Evolutionary conservation across 1,284 basidiomycete genomes (phyloP).

Genomic region (Pyrrhoderma noxium): DNA sequence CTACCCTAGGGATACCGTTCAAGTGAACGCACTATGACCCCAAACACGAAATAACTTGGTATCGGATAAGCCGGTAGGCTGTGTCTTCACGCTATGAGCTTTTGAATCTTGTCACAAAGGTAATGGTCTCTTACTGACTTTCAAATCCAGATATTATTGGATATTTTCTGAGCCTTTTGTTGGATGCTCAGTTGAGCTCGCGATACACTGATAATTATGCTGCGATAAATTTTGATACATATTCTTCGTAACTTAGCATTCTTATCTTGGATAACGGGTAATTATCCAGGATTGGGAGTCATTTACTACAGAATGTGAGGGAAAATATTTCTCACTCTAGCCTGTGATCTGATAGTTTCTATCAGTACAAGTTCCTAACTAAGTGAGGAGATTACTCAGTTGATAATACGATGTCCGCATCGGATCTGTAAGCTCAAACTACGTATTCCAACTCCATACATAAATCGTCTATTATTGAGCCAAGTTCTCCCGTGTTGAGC

Average conservation of each 20-base stretch:
- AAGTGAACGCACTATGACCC: too few species aligned
- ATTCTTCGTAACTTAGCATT: slow-evolving; percentile 34
- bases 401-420: slow-evolving; percentile 29
- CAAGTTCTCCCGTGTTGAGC: too few species aligned
- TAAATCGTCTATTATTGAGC: too few species aligned
- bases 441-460: too few species aligned
- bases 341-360: too few species aligned
- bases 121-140: too few species aligned
- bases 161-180: slow-evolving; percentile 36
- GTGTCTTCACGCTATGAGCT: too few species aligned
- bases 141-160: slow-evolving; percentile 36
- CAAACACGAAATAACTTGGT: too few species aligned
- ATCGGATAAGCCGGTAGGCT: too few species aligned
- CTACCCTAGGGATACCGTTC: slow-evolving; percentile 37
- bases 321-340: too few species aligned
- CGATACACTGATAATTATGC: slow-evolving; percentile 29
- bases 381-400: slow-evolving; percentile 35
- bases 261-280: slow-evolving; percentile 32
- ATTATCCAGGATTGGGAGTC: slow-evolving; percentile 21
- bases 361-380: slow-evolving; percentile 35
- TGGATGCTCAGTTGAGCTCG: slow-evolving; percentile 33
- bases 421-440: slow-evolving; percentile 27
- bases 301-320: slow-evolving; percentile 11
- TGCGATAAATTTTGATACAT: slow-evolving; percentile 33
- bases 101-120: too few species aligned